Conservation (phyloP, 1,284 basidiomycete species). For the Kwoniella shivajii region DNA sequence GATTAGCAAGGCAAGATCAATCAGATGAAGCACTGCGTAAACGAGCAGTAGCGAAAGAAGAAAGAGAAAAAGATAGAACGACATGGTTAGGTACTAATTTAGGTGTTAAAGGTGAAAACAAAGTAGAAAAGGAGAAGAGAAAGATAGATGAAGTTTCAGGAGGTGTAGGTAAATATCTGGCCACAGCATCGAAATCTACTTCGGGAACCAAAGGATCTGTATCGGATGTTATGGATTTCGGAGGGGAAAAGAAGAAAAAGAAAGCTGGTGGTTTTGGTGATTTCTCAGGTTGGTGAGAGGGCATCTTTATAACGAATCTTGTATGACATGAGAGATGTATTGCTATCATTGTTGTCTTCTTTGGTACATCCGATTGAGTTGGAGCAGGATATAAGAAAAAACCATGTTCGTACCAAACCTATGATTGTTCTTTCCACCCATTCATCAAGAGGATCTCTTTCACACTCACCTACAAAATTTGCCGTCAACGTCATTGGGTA, state of each 20-base stretch:
- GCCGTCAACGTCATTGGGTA: too few species aligned
- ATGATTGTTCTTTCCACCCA: too few species aligned
- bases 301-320: too few species aligned
- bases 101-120: constrained; percentile 46
- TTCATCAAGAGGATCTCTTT: too few species aligned
- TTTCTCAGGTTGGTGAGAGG: constrained; percentile 54
- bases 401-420: too few species aligned
- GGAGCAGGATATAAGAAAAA: too few species aligned
- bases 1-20: constrained; percentile 48
- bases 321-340: too few species aligned
- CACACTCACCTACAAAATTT: too few species aligned
- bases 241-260: constrained; percentile 53
- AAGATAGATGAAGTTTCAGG: constrained; percentile 44
- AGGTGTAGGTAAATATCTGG: constrained; percentile 56
- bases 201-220: constrained; percentile 1
- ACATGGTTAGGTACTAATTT: constrained; percentile 55
- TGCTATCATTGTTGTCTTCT: too few species aligned
- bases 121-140: constrained; percentile 32
- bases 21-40: constrained; percentile 47
- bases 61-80: constrained; percentile 56
- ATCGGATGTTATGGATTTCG: constrained; percentile 37
- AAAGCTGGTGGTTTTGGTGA: constrained; percentile 56
- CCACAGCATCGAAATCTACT: not conserved
- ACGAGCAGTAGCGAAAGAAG: constrained; percentile 46
- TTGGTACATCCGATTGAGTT: too few species aligned